Evolutionary conservation across 2,329 filamentous ascomycete species (phyloP), one percentile per base, ranked within the genome.

Genomic region (Colletotrichum cereale): DNA sequence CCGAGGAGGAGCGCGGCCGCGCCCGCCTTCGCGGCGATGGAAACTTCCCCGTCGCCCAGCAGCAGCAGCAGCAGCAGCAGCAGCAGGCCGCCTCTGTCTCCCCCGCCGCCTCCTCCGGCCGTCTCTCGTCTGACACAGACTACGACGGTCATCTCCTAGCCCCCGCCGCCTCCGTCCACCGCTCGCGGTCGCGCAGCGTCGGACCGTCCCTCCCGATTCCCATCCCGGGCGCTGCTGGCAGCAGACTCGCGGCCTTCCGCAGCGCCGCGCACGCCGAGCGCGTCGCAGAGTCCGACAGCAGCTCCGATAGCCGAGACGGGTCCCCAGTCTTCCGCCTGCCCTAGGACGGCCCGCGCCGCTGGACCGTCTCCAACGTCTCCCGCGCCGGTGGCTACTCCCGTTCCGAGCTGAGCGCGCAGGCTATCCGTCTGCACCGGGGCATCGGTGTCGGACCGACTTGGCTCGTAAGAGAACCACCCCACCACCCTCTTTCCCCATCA

Each of bases 341-440:
- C 36, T 71, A 71, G 68, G 68, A 62, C 3, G 24, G 68, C 42
- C 56, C 64, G 34, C 68, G 68, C 34, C 68, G 68, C 14, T 55
- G 64, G 44, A 67, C 68, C n/a, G 52, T 66, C 52, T 67, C 68
- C 68, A 57, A 71, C 50, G 58, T 63, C n/a, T 67, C 63, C 5
- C 68, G 64, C 29, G 38, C 68, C 1, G 68, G 68, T 0, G 68
- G 68, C 12, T 67, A 3, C 68, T 71, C 68, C 26, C 24, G 52
- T 3, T 57, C 29, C 11, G 68, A 71, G 57, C n/a, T 71, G 26
- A 50, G 48, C 24, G 64, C 64, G 0, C 50, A 62, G 12, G 68
- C 68, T 11, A 56, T 40, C 5, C 68, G 68, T 29, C 50, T 62
- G 4, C 56, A 57, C 26, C 56, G 47, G 11, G 64, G 68, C 26